Conservation (phyloP, 352 stramenopile species). For the Globisporangium spinosum region DNA sequence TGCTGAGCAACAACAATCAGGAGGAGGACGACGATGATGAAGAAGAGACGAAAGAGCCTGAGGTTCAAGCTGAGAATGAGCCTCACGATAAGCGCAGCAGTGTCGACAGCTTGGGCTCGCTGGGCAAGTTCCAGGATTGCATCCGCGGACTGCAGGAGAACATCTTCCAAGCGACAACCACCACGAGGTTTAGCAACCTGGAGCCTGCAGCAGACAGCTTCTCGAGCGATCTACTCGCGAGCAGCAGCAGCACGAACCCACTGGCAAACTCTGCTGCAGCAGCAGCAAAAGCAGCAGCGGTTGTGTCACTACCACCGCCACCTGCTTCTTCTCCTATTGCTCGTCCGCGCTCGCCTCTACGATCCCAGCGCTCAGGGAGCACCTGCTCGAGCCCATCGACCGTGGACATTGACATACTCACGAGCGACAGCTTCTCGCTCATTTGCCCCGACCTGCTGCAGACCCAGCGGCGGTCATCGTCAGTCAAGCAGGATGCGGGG, state of each 20-base stretch:
- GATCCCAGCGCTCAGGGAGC: conserved; percentile 7
- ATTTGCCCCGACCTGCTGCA: conserved; percentile 42
- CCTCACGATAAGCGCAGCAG: conserved; percentile 17
- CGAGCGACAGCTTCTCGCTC: conserved; percentile 51
- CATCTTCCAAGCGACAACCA: conserved; percentile 32
- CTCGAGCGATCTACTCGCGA: conserved; percentile 10
- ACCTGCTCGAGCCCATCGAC: conserved; percentile 17
- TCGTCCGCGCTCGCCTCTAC: background rate
- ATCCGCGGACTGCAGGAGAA: conserved; percentile 58
- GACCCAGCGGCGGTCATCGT: conserved; percentile 18
- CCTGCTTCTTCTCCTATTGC: background rate
- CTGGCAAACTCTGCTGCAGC: background rate
- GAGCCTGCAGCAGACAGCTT: conserved; percentile 8
- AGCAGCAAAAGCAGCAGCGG: background rate
- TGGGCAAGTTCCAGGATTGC: conserved; percentile 39
- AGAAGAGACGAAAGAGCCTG: background rate
- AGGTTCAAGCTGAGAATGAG: background rate
- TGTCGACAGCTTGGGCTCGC: conserved; percentile 20
- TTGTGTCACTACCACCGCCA: background rate
- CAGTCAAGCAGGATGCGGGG: conserved; percentile 35
- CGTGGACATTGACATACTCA: conserved; percentile 49
- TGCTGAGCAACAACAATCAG: conserved; percentile 9
- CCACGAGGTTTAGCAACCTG: conserved; percentile 16
- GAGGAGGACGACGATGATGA: conserved; percentile 5
- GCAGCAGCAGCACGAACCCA: background rate